Percentiles rank a stretch among this genome's conserved stretches.
phyloP scores from a whole-genome alignment of 768 basidiomycete genomes.

The Clavaria fumosa region DNA sequence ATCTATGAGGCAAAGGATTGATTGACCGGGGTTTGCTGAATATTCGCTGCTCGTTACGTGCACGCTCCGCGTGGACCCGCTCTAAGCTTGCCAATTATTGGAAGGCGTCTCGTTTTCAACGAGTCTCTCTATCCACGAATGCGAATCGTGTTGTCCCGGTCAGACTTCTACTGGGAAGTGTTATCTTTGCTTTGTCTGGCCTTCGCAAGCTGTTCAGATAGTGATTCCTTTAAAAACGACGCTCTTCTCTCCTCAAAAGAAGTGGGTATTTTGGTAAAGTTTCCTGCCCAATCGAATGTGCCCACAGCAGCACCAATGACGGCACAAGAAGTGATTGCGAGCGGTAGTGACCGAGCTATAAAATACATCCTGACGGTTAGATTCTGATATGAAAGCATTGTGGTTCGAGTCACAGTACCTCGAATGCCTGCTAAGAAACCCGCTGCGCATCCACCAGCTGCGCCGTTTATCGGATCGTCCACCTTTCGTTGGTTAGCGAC shows the following conservation, averaged over 20 bases:
- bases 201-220: conserved; percentile 31
- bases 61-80: too few relatives aligned
- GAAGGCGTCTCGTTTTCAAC: too few relatives aligned
- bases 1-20: too few relatives aligned
- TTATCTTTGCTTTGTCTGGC: conserved; percentile 48
- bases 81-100: too few relatives aligned
- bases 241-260: conserved; percentile 28
- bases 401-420: conserved; percentile 29
- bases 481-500: conserved; percentile 70
- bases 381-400: not conserved
- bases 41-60: too few relatives aligned
- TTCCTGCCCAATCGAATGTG: conserved; percentile 65
- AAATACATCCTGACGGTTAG: conserved; percentile 6
- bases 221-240: conserved; percentile 20
- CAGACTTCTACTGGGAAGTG: too few relatives aligned
- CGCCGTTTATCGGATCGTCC: conserved; percentile 71
- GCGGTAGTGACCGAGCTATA: conserved; percentile 69
- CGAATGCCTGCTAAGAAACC: conserved; percentile 83
- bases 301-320: conserved; percentile 70
- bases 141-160: too few relatives aligned
- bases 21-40: too few relatives aligned
- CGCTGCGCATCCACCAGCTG: conserved; percentile 81
- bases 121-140: too few relatives aligned
- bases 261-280: too few relatives aligned
- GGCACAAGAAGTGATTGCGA: conserved; percentile 66